These are phyloP conservation scores for Pestalotiopsis sp. DNA, from an alignment of 2,329 filamentous ascomycete species.

Conservation along the genomic window DNA sequence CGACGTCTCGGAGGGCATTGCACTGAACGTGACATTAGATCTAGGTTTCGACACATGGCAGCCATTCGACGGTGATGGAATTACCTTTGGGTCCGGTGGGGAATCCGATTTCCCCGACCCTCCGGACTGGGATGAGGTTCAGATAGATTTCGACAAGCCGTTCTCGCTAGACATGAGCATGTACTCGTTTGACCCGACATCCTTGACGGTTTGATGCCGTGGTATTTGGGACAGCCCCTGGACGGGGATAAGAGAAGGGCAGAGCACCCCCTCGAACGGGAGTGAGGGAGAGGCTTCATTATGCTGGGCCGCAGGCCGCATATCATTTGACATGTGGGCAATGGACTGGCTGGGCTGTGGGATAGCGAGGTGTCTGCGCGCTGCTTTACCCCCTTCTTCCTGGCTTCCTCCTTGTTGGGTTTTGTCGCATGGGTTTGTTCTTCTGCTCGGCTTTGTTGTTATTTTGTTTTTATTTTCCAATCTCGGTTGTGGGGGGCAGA, in stretches of 20 bases:
- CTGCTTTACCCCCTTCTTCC: too few relatives aligned
- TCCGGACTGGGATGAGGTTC: slow-evolving; percentile 49
- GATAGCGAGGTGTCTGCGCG: too few relatives aligned
- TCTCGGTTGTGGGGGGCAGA: too few relatives aligned
- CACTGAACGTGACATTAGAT: slow-evolving; percentile 47
- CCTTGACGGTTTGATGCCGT: neutral
- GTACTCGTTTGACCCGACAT: slow-evolving; percentile 39
- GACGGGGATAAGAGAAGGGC: neutral
- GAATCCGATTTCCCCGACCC: slow-evolving; percentile 26
- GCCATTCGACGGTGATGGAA: slow-evolving; percentile 45
- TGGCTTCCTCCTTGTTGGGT: too few relatives aligned
- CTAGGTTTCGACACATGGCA: slow-evolving; percentile 47
- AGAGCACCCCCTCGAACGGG: neutral
- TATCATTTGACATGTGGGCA: neutral
- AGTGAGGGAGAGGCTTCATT: slow-evolving; percentile 3
- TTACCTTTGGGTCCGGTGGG: slow-evolving; percentile 39
- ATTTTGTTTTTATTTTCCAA: too few relatives aligned
- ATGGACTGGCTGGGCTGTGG: slow-evolving; percentile 15
- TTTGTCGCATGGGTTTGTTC: too few relatives aligned
- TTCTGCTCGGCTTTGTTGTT: too few relatives aligned
- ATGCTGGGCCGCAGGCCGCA: too few relatives aligned
- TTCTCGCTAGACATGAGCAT: slow-evolving; percentile 50
- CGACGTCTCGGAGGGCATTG: slow-evolving; percentile 57
- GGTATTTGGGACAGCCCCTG: neutral
- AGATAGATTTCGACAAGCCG: slow-evolving; percentile 51